Conservation (phyloP, 495 filamentous ascomycete genomes). For the Neurospora africana region DNA sequence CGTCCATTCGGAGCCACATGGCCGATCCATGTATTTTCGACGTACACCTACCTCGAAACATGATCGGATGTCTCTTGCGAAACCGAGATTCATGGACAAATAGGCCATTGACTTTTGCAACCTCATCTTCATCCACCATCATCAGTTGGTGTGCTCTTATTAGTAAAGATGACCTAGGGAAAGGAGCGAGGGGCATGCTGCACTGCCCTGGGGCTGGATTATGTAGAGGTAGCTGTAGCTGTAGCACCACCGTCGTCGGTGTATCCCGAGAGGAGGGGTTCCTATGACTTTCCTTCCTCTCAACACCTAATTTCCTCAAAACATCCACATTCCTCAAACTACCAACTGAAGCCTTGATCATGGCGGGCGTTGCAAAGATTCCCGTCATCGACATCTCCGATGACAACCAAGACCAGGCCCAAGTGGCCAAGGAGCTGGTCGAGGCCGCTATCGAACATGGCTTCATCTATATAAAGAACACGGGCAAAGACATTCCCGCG, state of each 20-base stretch:
- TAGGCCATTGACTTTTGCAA: not conserved
- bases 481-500: constrained; percentile 52
- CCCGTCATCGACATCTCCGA: constrained; percentile 72
- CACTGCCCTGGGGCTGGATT: not conserved
- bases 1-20: not conserved
- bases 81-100: not conserved
- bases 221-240: not conserved
- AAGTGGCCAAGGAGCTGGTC: constrained; percentile 61
- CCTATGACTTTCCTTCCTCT: not conserved
- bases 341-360: not conserved
- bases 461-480: constrained; percentile 76
- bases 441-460: constrained; percentile 72
- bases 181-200: not conserved
- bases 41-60: not conserved
- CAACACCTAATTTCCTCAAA: not conserved
- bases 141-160: not conserved
- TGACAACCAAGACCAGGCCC: constrained; percentile 28
- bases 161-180: not conserved
- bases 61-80: not conserved
- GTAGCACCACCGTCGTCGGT: not conserved
- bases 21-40: not conserved
- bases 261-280: not conserved
- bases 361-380: constrained; percentile 47
- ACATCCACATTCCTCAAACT: not conserved
- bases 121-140: not conserved